Evolutionary conservation across 257 asterid genomes (phyloP).

Genomic region (Catharanthus roseus): DNA sequence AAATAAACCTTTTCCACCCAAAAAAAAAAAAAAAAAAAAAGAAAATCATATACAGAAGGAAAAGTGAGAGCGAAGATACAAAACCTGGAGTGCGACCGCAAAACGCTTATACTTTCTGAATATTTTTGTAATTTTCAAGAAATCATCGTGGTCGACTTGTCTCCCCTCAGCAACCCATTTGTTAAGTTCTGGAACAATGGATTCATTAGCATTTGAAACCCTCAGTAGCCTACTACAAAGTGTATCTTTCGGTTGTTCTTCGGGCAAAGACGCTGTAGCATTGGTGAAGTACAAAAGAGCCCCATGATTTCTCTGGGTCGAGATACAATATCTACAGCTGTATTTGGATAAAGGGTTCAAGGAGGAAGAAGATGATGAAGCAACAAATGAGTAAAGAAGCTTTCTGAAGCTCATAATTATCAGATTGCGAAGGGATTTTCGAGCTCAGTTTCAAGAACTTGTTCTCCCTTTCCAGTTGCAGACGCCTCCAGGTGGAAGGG

Average conservation of each 20-base stretch:
- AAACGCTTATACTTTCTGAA: constrained; percentile 11
- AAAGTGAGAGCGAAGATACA: not conserved
- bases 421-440: no score
- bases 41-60: not conserved
- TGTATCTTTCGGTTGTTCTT: not conserved
- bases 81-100: constrained; percentile 18
- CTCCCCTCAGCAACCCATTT: constrained; percentile 18
- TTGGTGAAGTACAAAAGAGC: not conserved
- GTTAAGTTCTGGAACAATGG: constrained; percentile 16
- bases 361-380: not conserved
- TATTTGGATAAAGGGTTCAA: not conserved
- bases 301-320: not conserved
- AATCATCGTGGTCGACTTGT: not conserved
- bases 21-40: not conserved
- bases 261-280: not conserved
- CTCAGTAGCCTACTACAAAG: constrained; percentile 10
- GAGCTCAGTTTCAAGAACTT: not conserved
- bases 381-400: not conserved
- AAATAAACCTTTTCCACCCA: not conserved
- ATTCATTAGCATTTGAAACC: not conserved
- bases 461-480: not conserved
- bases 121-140: constrained; percentile 6
- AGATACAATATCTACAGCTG: not conserved
- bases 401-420: not conserved
- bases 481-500: no score